Evolutionary conservation across 768 basidiomycete species (phyloP).

Genomic region (Pisolithus sp.): DNA sequence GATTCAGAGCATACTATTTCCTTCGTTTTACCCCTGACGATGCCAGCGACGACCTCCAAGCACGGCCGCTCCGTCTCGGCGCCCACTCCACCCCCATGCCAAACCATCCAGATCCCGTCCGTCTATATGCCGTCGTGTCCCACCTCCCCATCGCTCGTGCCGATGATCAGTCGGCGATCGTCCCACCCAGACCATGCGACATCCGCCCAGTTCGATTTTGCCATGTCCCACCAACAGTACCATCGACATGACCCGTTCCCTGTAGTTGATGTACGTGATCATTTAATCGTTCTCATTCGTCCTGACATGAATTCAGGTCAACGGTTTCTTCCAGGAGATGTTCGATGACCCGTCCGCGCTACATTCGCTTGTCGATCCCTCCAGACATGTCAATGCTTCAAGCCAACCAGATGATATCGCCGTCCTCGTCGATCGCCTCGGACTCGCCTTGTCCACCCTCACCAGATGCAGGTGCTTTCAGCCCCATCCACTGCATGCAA

Average conservation of each 20-base stretch:
- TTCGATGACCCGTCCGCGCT: conserved; percentile 28
- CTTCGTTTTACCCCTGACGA: conserved; percentile 34
- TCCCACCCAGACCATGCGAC: conserved; percentile 45
- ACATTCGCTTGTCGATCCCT: conserved; percentile 41
- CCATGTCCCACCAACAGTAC: conserved; percentile 39
- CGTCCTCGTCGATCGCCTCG: conserved; percentile 41
- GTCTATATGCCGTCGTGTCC: conserved; percentile 61
- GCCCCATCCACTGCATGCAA: conserved; percentile 29
- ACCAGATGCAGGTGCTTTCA: conserved; percentile 44
- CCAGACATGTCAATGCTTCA: conserved; percentile 33
- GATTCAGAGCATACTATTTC: conserved; percentile 51
- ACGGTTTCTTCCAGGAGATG: conserved; percentile 47
- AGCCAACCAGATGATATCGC: conserved; percentile 44
- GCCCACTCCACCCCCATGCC: conserved; percentile 61
- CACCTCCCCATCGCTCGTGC: conserved; percentile 47
- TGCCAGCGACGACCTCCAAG: conserved; percentile 34
- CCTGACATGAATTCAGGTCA: conserved; percentile 29
- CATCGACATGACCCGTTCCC: conserved; percentile 21
- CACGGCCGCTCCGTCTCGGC: conserved; percentile 47
- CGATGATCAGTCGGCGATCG: conserved; percentile 57
- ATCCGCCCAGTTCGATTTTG: conserved; percentile 48
- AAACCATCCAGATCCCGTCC: conserved; percentile 64
- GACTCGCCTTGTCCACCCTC: conserved; percentile 47
- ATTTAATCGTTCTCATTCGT: not conserved
- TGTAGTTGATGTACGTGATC: conserved; percentile 35